phyloP scores from a whole-genome alignment of 2,329 filamentous ascomycete species.

The Aureobasidium sp. region DNA sequence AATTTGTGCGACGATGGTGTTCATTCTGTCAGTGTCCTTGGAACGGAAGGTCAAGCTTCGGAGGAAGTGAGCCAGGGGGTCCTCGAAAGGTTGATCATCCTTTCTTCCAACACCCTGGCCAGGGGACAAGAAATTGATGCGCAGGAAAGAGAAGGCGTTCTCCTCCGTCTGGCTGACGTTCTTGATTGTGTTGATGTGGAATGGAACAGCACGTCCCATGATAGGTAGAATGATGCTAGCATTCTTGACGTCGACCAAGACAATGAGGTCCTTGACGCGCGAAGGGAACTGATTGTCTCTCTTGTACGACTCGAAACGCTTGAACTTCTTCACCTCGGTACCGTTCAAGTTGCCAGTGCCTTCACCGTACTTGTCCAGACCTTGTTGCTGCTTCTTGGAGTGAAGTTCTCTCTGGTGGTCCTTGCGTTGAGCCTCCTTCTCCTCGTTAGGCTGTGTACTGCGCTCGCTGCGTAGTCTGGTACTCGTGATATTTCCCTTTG shows the following conservation, averaged over 20 bases:
- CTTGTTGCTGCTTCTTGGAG: slow-evolving; percentile 81
- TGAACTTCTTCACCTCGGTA: slow-evolving; percentile 95
- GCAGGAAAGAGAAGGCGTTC: slow-evolving; percentile 84
- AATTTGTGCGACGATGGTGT: slow-evolving; percentile 86
- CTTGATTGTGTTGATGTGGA: slow-evolving; percentile 98
- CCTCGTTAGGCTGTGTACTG: slow-evolving; percentile 79
- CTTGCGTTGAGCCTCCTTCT: slow-evolving; percentile 76
- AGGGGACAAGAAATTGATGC: slow-evolving; percentile 95
- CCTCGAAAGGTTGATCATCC: slow-evolving; percentile 92
- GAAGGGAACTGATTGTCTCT: slow-evolving; percentile 87
- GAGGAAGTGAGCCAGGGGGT: slow-evolving; percentile 90
- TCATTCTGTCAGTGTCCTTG: slow-evolving; percentile 78
- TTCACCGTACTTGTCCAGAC: slow-evolving; percentile 76
- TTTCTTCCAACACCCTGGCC: slow-evolving; percentile 96
- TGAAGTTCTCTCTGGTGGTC: slow-evolving; percentile 90
- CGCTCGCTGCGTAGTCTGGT: slow-evolving; percentile 88
- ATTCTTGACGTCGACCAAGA: slow-evolving; percentile 87
- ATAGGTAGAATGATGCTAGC: slow-evolving; percentile 87
- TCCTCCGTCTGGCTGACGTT: slow-evolving; percentile 98
- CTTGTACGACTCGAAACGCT: slow-evolving; percentile 98
- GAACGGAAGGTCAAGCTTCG: slow-evolving; percentile 93
- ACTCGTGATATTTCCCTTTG: slow-evolving; percentile 91
- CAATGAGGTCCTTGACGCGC: slow-evolving; percentile 75
- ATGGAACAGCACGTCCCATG: slow-evolving; percentile 94
- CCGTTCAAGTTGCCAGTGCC: slow-evolving; percentile 80